Conservation (phyloP, 257 asterid genomes). For the Leptodermis oblonga region DNA sequence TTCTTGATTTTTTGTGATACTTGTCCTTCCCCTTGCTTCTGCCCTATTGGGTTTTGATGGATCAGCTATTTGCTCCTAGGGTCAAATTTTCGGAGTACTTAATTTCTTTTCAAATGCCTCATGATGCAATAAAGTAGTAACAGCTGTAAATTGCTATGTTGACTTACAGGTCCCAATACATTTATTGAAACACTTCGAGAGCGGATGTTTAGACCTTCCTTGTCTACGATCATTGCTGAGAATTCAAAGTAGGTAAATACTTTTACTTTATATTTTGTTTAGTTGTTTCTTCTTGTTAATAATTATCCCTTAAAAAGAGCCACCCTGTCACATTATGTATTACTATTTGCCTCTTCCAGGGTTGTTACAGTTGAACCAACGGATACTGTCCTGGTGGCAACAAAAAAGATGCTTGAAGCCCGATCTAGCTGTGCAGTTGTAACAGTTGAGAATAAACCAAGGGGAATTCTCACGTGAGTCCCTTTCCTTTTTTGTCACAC, state of each 20-base stretch:
- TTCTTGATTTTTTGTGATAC: not conserved
- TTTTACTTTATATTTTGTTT: conserved; percentile 30
- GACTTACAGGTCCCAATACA: conserved; percentile 66
- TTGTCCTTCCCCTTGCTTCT: conserved; percentile 5
- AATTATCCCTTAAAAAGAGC: not conserved
- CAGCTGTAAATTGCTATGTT: conserved; percentile 11
- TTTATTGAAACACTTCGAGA: conserved; percentile 82
- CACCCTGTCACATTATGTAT: not conserved
- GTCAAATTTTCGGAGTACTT: conserved; percentile 2
- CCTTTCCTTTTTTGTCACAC: not conserved
- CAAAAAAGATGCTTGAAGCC: conserved; percentile 76
- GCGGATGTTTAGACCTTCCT: conserved; percentile 81
- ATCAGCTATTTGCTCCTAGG: not conserved
- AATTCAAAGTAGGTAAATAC: conserved; percentile 98
- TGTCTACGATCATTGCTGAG: conserved; percentile 81
- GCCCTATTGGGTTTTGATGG: too few species aligned
- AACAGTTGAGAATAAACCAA: conserved; percentile 77
- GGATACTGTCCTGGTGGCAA: conserved; percentile 69
- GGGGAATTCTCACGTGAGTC: conserved; percentile 68
- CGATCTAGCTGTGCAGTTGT: conserved; percentile 64
- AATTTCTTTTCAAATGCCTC: not conserved
- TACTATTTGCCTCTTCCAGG: conserved; percentile 28
- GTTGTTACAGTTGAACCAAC: conserved; percentile 69
- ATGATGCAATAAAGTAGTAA: not conserved
- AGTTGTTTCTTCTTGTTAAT: conserved; percentile 1